Evolutionary conservation across 2,329 filamentous ascomycete species (phyloP).

Genomic region (Microascus cirrosus): DNA sequence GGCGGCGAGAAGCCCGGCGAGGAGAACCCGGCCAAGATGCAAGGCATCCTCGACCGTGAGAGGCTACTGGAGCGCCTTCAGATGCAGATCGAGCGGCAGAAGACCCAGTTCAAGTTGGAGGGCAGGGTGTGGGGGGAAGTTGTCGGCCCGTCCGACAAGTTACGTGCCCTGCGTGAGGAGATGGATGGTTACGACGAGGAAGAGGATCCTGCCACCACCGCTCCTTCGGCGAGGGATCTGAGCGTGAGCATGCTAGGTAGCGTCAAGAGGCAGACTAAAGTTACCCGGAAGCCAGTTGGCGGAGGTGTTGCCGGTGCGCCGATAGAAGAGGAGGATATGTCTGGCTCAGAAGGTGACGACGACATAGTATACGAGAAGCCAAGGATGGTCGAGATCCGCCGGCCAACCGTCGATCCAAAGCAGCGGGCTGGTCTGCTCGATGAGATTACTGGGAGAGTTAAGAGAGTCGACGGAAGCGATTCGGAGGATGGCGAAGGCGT

Average conservation of each 20-base stretch:
- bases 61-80: slow-evolving; percentile 87
- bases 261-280: slow-evolving; percentile 50
- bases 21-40: slow-evolving; percentile 65
- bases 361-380: slow-evolving; percentile 67
- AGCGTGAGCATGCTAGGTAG: slow-evolving; percentile 65
- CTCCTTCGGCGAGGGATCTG: slow-evolving; percentile 33
- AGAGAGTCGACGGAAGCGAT: slow-evolving; percentile 61
- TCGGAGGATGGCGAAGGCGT: slow-evolving; percentile 58
- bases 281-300: slow-evolving; percentile 41
- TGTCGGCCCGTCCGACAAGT: slow-evolving; percentile 77
- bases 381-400: slow-evolving; percentile 64
- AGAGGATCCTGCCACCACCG: not conserved
- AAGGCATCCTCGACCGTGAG: slow-evolving; percentile 88
- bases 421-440: slow-evolving; percentile 53
- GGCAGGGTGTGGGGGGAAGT: slow-evolving; percentile 80
- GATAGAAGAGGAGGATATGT: slow-evolving; percentile 24
- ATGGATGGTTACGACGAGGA: slow-evolving; percentile 59
- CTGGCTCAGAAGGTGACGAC: slow-evolving; percentile 37
- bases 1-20: slow-evolving; percentile 37
- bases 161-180: slow-evolving; percentile 83
- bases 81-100: slow-evolving; percentile 90
- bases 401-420: slow-evolving; percentile 55
- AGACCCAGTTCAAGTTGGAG: slow-evolving; percentile 95
- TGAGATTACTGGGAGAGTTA: slow-evolving; percentile 68
- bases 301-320: slow-evolving; percentile 10